A percentile compares a stretch with the other conserved stretches of the same genome.
Evolutionary conservation across 2,329 filamentous ascomycete genomes (phyloP).

Genomic region (Knufia petricola): DNA sequence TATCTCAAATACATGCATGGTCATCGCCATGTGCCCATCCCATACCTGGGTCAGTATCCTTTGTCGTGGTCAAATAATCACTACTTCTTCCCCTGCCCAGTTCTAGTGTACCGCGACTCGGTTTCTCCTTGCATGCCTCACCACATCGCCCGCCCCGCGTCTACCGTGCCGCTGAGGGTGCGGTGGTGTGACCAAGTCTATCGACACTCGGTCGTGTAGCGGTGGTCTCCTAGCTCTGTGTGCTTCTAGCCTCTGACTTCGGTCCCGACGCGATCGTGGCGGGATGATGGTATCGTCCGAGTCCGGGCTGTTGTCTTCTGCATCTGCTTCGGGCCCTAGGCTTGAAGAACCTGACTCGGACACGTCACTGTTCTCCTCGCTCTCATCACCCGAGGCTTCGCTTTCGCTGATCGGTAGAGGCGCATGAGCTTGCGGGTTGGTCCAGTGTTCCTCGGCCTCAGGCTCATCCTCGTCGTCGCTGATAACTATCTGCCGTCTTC

Average conservation of each 20-base stretch:
- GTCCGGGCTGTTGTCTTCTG: constrained; percentile 10
- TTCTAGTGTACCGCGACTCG: constrained; percentile 5
- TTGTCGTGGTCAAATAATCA: not conserved
- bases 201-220: not conserved
- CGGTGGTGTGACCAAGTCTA: constrained; percentile 1
- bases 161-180: not conserved
- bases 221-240: constrained; percentile 14
- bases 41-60: not conserved
- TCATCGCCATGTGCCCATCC: not conserved
- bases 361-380: constrained; percentile 7
- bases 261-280: constrained; percentile 14
- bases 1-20: not conserved
- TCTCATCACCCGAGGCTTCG: constrained; percentile 3
- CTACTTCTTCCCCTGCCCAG: not conserved
- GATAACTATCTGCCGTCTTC: constrained; percentile 10
- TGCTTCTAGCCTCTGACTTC: constrained; percentile 14
- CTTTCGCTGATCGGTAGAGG: not conserved
- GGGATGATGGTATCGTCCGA: constrained; percentile 19
- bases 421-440: not conserved
- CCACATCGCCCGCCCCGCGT: not conserved
- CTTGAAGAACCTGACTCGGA: constrained; percentile 2
- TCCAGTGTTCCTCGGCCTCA: constrained; percentile 2
- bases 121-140: not conserved
- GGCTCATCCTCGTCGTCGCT: constrained; percentile 19
- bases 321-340: constrained; percentile 7